A percentile compares a stretch with the other conserved stretches of the same genome.
phyloP scores from a whole-genome alignment of 192 early-diverging fungal species.

The Thoreauomyces humboldtii region DNA sequence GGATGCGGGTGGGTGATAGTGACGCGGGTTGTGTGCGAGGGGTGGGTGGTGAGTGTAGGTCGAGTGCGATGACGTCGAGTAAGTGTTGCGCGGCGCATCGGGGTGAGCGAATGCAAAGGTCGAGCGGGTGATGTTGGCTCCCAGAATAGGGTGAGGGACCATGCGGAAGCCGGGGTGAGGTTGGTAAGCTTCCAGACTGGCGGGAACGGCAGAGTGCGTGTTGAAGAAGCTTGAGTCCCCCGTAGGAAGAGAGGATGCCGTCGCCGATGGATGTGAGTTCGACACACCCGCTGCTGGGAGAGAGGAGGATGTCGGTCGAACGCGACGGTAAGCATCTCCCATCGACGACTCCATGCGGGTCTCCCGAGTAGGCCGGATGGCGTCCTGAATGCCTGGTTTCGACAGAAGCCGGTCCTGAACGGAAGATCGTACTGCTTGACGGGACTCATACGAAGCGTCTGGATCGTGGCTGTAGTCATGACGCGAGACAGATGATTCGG shows the following conservation, averaged over 20 bases:
- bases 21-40: background rate
- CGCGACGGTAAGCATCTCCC: constrained; percentile 1
- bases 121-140: constrained; percentile 33
- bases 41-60: constrained; percentile 12
- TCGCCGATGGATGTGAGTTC: background rate
- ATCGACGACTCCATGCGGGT: constrained; percentile 10
- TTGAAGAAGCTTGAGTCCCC: constrained; percentile 35
- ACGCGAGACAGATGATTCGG: constrained; percentile 16
- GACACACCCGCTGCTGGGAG: background rate
- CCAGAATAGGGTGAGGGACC: constrained; percentile 36
- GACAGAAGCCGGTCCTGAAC: constrained; percentile 16
- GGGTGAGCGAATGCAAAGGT: constrained; percentile 30
- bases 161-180: constrained; percentile 26
- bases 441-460: background rate
- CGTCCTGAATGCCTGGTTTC: constrained; percentile 17
- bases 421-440: constrained; percentile 10
- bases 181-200: constrained; percentile 25
- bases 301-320: constrained; percentile 31
- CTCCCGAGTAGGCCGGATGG: constrained; percentile 5
- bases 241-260: constrained; percentile 35
- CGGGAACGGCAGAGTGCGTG: constrained; percentile 7
- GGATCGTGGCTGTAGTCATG: constrained; percentile 13
- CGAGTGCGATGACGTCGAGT: constrained; percentile 15
- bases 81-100: constrained; percentile 14
- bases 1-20: background rate